These are phyloP conservation scores for Botryobasidium botryosum DNA, from an alignment of 768 basidiomycete species.

Conservation along the genomic window DNA sequence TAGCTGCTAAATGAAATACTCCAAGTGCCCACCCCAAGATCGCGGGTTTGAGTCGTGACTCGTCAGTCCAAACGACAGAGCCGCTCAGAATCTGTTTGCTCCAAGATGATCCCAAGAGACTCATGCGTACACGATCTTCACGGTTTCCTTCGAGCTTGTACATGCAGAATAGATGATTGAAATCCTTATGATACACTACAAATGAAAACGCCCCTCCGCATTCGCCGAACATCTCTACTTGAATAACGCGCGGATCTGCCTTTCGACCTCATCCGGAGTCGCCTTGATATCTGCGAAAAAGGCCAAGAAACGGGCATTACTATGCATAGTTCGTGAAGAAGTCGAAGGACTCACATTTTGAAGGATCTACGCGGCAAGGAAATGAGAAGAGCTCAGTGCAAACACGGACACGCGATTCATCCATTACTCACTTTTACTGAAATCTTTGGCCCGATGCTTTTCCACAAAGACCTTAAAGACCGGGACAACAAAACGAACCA, in stretches of 20 bases:
- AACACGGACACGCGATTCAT: constrained; percentile 5
- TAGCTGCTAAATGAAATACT: too few species aligned
- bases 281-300: constrained; percentile 60
- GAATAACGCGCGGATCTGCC: constrained; percentile 49
- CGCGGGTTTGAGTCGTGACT: too few species aligned
- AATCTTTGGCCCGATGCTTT: constrained; percentile 63
- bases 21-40: too few species aligned
- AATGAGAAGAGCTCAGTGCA: not conserved
- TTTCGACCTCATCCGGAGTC: constrained; percentile 56
- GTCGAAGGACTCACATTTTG: constrained; percentile 45
- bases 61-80: too few species aligned
- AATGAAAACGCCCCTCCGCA: too few species aligned
- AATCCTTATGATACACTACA: too few species aligned
- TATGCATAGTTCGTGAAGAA: constrained; percentile 9
- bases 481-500: constrained; percentile 59
- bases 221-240: too few species aligned
- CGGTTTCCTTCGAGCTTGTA: too few species aligned
- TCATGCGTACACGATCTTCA: too few species aligned
- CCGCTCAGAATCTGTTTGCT: too few species aligned
- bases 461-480: constrained; percentile 56
- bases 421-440: constrained; percentile 53
- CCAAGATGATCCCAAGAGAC: too few species aligned
- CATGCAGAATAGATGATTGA: too few species aligned
- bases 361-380: constrained; percentile 31
- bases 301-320: constrained; percentile 3